Evolutionary conservation across 345 rosid genomes (phyloP), one percentile per base, ranked within the genome.

Genomic region (Fremontodendron californicum): DNA sequence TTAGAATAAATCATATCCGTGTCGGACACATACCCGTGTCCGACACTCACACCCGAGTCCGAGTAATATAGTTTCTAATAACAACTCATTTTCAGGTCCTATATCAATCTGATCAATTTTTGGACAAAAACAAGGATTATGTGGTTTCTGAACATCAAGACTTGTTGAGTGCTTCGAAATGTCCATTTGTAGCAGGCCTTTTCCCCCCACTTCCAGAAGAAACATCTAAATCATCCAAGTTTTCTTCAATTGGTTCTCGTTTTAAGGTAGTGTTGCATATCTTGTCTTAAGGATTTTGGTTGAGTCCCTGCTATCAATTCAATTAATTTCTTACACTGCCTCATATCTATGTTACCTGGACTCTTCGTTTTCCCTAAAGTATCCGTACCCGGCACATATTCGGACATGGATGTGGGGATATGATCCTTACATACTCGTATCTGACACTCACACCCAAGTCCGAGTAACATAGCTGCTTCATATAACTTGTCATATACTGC

Each of bases 71-170:
- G n/a, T n/a, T n/a, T n/a, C n/a, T n/a, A n/a, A n/a, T n/a, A n/a
- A n/a, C n/a, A n/a, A n/a, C n/a, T n/a, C n/a, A n/a, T n/a, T n/a
- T n/a, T n/a, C 91, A 95, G 99, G 99, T 95, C 76, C 84, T 79
- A 6, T 95, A 95, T 85, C 99, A 92, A 78, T 95, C 99, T 66
- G 97, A 95, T 62, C 91, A 89, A 33, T 95, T 95, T 86, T 85
- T 95, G 84, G 99, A 95, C 85, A 95, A 95, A 82, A 95, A 95
- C 94, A 95, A 95, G 83, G 99, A 93, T 69, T 95, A 95, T 74
- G 97, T 92, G 54, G 94, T 95, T 78, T 90, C 97, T 6, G 99
- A 95, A 79, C 96, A 95, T 84, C 99, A 95, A 80, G 99, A 95
- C 63, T 83, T 95, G 84, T 78, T 95, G 81, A 69, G 87, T 71